Conservation (phyloP, 164 flowering plant genomes). For the Cinnamomum micranthum region DNA sequence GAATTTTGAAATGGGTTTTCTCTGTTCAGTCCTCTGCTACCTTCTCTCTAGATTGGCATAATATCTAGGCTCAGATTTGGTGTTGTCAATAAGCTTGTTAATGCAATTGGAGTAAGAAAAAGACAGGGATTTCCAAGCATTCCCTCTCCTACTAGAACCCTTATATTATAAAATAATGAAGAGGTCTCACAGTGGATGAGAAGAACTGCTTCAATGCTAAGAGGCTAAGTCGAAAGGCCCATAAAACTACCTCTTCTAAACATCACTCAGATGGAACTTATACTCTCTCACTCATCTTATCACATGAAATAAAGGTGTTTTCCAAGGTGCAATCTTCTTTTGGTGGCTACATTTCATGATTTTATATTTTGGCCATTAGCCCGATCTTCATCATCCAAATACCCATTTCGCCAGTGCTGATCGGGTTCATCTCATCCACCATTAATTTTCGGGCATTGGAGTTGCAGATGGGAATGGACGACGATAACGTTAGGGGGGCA, state of each 20-base stretch:
- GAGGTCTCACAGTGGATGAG: constrained; percentile 92
- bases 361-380: not conserved
- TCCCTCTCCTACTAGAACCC: constrained; percentile 51
- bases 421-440: too few species aligned
- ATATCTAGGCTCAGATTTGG: constrained; percentile 82
- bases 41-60: constrained; percentile 57
- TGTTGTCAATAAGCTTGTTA: constrained; percentile 81
- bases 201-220: constrained; percentile 44
- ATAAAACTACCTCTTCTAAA: too few species aligned
- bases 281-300: not conserved
- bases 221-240: too few species aligned
- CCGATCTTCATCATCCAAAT: not conserved
- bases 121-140: constrained; percentile 12
- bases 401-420: not conserved
- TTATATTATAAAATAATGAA: constrained; percentile 20
- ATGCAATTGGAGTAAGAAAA: constrained; percentile 28
- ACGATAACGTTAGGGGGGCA: too few species aligned
- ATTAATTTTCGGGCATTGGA: too few species aligned
- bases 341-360: not conserved
- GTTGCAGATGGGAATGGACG: too few species aligned
- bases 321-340: too few species aligned
- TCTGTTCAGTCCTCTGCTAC: constrained; percentile 76
- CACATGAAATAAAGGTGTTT: not conserved
- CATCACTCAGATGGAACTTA: too few species aligned
- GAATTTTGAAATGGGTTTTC: constrained; percentile 25